Base-by-base conservation (phyloP, 2,329 filamentous ascomycete genomes). In the Diaporthe capsici region DNA sequence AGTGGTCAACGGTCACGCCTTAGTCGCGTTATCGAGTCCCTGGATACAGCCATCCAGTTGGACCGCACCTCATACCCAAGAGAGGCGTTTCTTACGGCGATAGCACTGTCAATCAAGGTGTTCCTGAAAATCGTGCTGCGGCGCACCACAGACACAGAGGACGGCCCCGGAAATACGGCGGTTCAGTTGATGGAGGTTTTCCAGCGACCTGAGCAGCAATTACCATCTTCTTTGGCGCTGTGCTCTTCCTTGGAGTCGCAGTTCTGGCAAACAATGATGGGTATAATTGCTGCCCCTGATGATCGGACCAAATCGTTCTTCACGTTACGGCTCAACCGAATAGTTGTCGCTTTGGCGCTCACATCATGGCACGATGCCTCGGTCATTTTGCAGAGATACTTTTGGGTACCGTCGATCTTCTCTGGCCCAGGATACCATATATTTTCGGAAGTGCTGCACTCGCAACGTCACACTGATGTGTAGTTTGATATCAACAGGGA, bases 371-470 rank as follows among this genome's bases (percentile, higher is more conserved):
- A 67, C 13, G 44, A 67, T 51, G 61, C 61, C 10, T 37, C 9
- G 44, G 61, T 37, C 31, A 34, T 22, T 6, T 25, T 65, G 42
- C 17, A 65, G 25, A 47, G 61, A 49, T 49, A 47, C 61, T 65
- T 65, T 34, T 65, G 61, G 61, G 49, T 65, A 65, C 25, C 61
- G 9, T 65, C 61, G 5, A 49, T 65, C 20, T 67, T 67, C 61
- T 67, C 61, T 12, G 61, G 20, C 28, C 28, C 61, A 3, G 44
- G 44, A 1, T 17, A 44, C 10, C 44, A 10, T 15, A 25, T 51
- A 6, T 37, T 67, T 4, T 37, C 42, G 6, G 44, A 34, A 37
- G 6, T 67, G 2, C 3, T 51, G 20, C 44, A 37, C 4, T 5
- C 28, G 15, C 44, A 51, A 10, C 20, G 44, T 2, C 12, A 37